Evolutionary conservation across 768 basidiomycete species (phyloP), one percentile per base, ranked within the genome.

Genomic region (Vararia minispora): DNA sequence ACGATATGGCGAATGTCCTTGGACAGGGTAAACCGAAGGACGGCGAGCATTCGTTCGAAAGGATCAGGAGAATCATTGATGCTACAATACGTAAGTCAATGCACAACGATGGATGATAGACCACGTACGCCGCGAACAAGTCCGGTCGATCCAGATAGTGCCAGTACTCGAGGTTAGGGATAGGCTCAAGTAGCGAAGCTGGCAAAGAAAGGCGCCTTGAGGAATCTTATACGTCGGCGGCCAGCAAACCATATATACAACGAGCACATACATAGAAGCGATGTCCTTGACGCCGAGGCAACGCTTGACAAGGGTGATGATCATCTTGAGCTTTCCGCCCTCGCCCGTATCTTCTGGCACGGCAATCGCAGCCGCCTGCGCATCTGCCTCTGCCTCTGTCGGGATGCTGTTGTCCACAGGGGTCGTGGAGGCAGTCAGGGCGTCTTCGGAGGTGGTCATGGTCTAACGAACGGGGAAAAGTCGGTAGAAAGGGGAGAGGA

Each of bases 91-190:
- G 28, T n/a, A 41, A 28, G 6, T 13, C 6, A 31, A 14, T 13
- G 32, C 2, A 29, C 11, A 17, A 33, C 28, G 28, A 20, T 17
- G 28, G 16, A 35, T 3, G 16, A 50, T 10, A 18, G 22, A 23
- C 13, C 16, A 75, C 81, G 65, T 56, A 95, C 91, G 88, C 78
- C 52, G 81, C 82, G 53, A 97, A 90, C 31, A 89, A 63, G 59
- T 95, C 91, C 6, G 91, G 86, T 49, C 89, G 70, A 59, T 94
- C 90, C 33, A 89, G 68, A 50, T 90, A 92, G 48, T 88, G 80
- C 87, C 87, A 95, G 63, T 91, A 97, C 61, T 97, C 92, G 35
- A 97, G 71, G 61, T 97, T 97, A 4, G 92, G 92, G 48, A 92
- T 71, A 3, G 92, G 92, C 56, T 95, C 92, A 29, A 97, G 71